These are phyloP conservation scores for Monilinia polystroma DNA, from an alignment of 2,329 filamentous ascomycete species.

Conservation along the genomic window DNA sequence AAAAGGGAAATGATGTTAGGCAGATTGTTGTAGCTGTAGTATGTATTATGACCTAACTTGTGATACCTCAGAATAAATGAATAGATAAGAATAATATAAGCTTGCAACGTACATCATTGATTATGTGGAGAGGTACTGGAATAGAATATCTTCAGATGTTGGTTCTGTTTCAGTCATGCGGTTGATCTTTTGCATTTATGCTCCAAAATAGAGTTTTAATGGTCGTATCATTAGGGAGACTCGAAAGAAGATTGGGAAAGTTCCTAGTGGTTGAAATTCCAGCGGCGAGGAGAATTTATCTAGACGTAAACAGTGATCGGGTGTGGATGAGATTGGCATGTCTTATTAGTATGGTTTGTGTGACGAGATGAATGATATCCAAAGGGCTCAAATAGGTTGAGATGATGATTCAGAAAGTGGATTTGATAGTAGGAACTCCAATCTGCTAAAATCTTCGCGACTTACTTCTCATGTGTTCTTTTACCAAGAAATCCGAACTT, in stretches of 20 bases:
- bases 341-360: too few relatives aligned
- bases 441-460: background rate
- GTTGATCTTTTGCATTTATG: background rate
- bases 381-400: background rate
- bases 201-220: too few relatives aligned
- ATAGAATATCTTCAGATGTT: background rate
- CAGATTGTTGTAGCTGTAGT: constrained; percentile 6
- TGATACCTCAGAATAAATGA: constrained; percentile 6
- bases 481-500: too few relatives aligned
- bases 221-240: too few relatives aligned
- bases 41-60: constrained; percentile 10
- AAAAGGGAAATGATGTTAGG: background rate
- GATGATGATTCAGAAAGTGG: background rate
- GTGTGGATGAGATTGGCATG: too few relatives aligned
- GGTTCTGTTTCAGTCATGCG: background rate
- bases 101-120: background rate
- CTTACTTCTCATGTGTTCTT: too few relatives aligned
- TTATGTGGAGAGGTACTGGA: background rate
- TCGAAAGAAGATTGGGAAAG: too few relatives aligned
- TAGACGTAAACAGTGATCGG: too few relatives aligned
- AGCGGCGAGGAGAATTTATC: too few relatives aligned
- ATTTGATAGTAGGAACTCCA: background rate
- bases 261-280: too few relatives aligned
- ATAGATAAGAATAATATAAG: constrained; percentile 8
- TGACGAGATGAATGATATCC: background rate